Base-by-base conservation (phyloP, 495 filamentous ascomycete species). In the Lentithecium fluviatile region DNA sequence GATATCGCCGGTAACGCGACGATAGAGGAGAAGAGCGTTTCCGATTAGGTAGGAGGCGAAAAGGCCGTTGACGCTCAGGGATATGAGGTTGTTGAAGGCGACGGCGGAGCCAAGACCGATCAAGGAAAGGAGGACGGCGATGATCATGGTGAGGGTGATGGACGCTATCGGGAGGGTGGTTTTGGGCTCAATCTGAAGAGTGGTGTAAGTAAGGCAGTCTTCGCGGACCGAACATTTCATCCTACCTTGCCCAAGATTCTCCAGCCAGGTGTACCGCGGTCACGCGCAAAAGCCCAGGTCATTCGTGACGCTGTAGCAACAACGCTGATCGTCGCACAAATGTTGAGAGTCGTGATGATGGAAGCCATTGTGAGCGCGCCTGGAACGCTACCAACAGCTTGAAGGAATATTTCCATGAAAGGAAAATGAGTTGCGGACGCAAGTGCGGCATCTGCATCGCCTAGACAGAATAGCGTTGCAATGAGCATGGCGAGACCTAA, bases 41-140 rank as follows among this genome's bases (percentile, higher is more conserved):
- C 29, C 29, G 29, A 32, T 32, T 3, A 32, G 29, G 10, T 32
- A 32, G 29, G 29, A 58, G 43, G 37, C 2, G 34, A 67, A 36
- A 2, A 70, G 58, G 25, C 56, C 48, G 37, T 53, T 45, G 1
- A 52, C 49, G 11, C 7, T 7, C 0, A 71, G 63, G 66, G 82
- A 80, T 38, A 79, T 69, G 24, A 84, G 74, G 38, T 76, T 78
- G 62, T 81, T 80, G 63, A 86, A 77, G 7, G 81, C 83, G 6
- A 76, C 72, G 1, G 73, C 52, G 0, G 80, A 83, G 29, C 80
- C 83, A 52, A 87, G 75, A 58, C 81, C 82, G 69, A 87, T 83
- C 17, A 84, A 69, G 0, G 81, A 81, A 1, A 86, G 70, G 38
- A 83, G 67, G 55, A 78, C 74, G 12, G 82, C 78, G 46, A 64